Evolutionary conservation across 2,329 filamentous ascomycete genomes (phyloP), one percentile per base, ranked within the genome.

Genomic region (Botrytis elliptica): DNA sequence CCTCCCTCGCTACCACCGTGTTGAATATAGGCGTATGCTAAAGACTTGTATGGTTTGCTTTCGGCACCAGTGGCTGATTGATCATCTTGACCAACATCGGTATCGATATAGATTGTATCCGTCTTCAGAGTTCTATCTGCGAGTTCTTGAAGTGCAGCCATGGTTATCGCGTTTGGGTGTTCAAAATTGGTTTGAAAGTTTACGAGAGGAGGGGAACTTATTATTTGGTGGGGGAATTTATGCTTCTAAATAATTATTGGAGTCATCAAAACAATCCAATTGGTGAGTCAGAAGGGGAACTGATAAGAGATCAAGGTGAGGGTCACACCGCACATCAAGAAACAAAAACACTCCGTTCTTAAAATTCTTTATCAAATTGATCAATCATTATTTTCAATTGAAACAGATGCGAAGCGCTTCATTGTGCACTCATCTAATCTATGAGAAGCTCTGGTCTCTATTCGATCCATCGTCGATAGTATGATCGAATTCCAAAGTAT

Each of bases 1-100:
- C 64, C 71, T 63, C 86, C 85, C 73, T 89, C 86, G 70, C 83
- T 82, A 75, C 85, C 84, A 75, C 88, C 87, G 78, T 89, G 85
- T 83, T 92, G 89, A 80, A 94, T 87, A 83, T 93, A 92, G 76
- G 93, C 94, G 81, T 90, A 90, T 77, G 91, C 86, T 60, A 97
- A 88, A 59, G 92, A 90, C 86, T 97, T 95, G 89, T 91, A 97
- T 67, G 94, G 94, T 78, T 90, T 88, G 75, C 86, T 84, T 82
- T 95, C 89, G 77, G 90, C 88, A 81, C 94, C 94, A 78, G 88
- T 85, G 77, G 90, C 88, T 74, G 87, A 82, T 78, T 88, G 82
- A 73, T 92, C 89, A 84, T 96, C 94, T 78, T 87, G 85, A 79
- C 94, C 94, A 78, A 87, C 87, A 79, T 94, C 92, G 81, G 94